Evolutionary conservation across 2,329 filamentous ascomycete genomes (phyloP), one percentile per base, ranked within the genome.

Genomic region (Seiridium unicorne): DNA sequence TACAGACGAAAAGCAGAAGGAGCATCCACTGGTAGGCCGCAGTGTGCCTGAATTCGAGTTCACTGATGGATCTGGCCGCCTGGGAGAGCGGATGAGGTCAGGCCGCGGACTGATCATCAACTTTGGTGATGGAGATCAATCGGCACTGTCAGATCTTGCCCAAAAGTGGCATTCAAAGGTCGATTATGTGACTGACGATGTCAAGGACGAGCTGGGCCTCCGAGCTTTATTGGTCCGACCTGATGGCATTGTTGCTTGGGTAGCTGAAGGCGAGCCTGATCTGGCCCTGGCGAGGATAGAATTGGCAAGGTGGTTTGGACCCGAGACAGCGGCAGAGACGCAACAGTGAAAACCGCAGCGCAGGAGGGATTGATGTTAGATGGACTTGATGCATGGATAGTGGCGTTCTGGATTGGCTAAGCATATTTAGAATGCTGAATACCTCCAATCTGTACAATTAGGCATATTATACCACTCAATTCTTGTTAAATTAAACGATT

Each of bases 11-110:
- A 18, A 63, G 53, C 46, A 48, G 48, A 5, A 38, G 34, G 6
- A 38, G 18, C 70, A 75, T 54, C 65, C 69, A 8, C 60, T 75
- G 4, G 69, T 75, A 31, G 76, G 76, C 3, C 65, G 66, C 55
- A 76, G 74, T 63, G 69, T 69, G 8, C 75, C 74, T 4, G 70
- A 76, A 51, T 73, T 77, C 49, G 69, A 72, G 40, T 59, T 74
- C 4, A 44, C 51, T 13, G 64, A 69, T 34, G 67, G 65, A 1
- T 35, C 49, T 1, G 49, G 34, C 32, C 49, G 71, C 51, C 61
- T 77, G 4, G 72, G 73, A 1, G 46, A 66, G 7, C 70, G 70
- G 62, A 55, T 77, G 59, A 65, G 64, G 26, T 40, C 57, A 2
- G 74, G 68, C 1, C 59, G 60, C 11, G 72, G 69, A 2, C 47